phyloP scores from a whole-genome alignment of 169 alveolate species.

The Plasmodium vivax region DNA sequence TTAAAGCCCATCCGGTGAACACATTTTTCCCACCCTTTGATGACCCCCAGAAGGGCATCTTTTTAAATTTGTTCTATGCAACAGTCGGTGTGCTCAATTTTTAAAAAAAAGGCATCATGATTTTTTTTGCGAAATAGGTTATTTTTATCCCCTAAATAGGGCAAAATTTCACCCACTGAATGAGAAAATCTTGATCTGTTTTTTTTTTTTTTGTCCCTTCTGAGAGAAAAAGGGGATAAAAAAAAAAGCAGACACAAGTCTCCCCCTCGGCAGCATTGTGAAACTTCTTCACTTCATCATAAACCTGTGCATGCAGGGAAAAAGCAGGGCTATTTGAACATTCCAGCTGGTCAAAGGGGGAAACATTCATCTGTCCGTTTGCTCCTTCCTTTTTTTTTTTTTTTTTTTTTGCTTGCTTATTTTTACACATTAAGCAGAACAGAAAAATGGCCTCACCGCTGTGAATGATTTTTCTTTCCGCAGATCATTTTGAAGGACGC shows the following conservation, averaged over 20 bases:
- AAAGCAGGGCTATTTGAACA: slow-evolving; percentile 5
- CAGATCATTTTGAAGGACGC: neutral
- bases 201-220: neutral
- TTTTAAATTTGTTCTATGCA: neutral
- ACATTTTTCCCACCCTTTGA: neutral
- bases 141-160: neutral
- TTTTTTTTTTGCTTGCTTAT: neutral
- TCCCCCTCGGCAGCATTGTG: neutral
- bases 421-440: neutral
- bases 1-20: neutral
- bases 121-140: neutral
- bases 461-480: neutral
- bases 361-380: neutral
- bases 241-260: neutral
- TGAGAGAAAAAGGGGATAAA: neutral
- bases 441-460: neutral
- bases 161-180: neutral
- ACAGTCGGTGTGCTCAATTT: neutral
- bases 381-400: neutral
- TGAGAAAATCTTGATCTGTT: neutral
- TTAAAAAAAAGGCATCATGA: neutral
- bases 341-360: neutral
- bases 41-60: neutral
- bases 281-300: neutral
- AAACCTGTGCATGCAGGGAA: slow-evolving; percentile 15